Conservation (phyloP, 768 basidiomycete genomes). For the Tulasnella sp. region DNA sequence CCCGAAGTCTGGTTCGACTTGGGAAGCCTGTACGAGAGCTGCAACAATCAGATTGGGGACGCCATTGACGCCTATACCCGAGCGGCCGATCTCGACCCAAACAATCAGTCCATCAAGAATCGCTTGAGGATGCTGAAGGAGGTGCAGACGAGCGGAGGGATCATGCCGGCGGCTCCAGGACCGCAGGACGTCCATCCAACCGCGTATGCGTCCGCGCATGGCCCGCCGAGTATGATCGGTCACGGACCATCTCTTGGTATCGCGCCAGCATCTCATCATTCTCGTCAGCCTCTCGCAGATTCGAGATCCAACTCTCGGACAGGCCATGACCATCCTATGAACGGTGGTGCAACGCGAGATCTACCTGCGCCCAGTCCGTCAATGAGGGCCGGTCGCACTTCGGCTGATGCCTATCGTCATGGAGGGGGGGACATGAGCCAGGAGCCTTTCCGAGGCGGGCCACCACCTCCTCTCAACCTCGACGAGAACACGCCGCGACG, state of each 20-base stretch:
- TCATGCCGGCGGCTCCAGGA: conserved; percentile 73
- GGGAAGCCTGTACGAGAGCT: conserved; percentile 91
- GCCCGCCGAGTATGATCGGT: conserved; percentile 15
- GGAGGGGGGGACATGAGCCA: conserved; percentile 40
- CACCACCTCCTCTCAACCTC: conserved; percentile 69
- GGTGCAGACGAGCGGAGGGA: conserved; percentile 62
- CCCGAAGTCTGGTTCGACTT: conserved; percentile 93
- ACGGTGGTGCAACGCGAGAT: conserved; percentile 40
- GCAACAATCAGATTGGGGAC: conserved; percentile 97
- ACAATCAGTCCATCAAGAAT: conserved; percentile 70
- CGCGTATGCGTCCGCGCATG: conserved; percentile 51
- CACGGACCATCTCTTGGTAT: neutral
- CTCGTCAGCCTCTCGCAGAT: neutral
- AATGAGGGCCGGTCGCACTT: conserved; percentile 2
- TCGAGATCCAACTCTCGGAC: neutral
- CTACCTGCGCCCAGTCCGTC: conserved; percentile 33
- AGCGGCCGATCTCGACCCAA: conserved; percentile 86
- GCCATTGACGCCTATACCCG: conserved; percentile 97
- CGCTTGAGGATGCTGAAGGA: conserved; percentile 67
- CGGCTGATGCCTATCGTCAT: conserved; percentile 27
- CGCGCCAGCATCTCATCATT: neutral
- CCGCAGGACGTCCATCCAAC: conserved; percentile 96
- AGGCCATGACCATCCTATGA: conserved; percentile 26
- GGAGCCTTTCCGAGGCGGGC: conserved; percentile 70
- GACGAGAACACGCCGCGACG: conserved; percentile 39